Percentiles rank a stretch among this genome's conserved stretches.
Conservation (phyloP, 768 basidiomycete genomes). For the Lactarius tabidus region DNA sequence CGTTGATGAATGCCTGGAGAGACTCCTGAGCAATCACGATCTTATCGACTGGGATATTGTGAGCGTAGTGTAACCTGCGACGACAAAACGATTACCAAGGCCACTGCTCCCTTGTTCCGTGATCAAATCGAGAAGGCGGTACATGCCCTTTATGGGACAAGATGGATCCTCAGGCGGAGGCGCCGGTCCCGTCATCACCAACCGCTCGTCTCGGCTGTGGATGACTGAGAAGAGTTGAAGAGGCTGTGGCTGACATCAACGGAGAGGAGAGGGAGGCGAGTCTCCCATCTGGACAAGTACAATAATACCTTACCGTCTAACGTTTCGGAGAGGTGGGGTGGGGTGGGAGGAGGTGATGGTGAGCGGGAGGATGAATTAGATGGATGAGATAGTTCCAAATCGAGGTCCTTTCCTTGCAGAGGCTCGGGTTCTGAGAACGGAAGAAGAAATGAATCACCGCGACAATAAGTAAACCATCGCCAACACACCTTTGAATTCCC, state of each 20-base stretch:
- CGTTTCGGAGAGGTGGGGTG: neutral
- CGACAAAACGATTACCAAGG: conserved; percentile 38
- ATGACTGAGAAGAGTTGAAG: neutral
- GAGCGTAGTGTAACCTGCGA: neutral
- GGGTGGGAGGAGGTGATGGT: neutral
- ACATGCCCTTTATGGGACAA: conserved; percentile 38
- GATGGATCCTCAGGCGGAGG: conserved; percentile 5
- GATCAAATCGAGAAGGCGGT: too few relatives aligned
- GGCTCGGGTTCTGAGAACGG: neutral
- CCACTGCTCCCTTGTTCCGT: conserved; percentile 48
- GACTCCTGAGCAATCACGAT: too few relatives aligned
- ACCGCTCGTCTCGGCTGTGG: neutral
- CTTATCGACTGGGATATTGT: conserved; percentile 48
- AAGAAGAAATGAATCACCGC: neutral
- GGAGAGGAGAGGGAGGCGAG: neutral
- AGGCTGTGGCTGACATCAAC: neutral
- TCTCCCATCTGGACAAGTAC: neutral
- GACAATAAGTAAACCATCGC: neutral
- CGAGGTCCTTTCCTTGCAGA: neutral
- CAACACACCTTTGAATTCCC: conserved; percentile 5
- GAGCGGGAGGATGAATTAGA: neutral
- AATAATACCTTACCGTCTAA: neutral
- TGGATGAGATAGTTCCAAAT: neutral
- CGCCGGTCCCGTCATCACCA: neutral
- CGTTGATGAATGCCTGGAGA: conserved; percentile 46